These are phyloP conservation scores for Lagerstroemia fauriei DNA, from an alignment of 441 rosid genomes.

Conservation along the genomic window DNA sequence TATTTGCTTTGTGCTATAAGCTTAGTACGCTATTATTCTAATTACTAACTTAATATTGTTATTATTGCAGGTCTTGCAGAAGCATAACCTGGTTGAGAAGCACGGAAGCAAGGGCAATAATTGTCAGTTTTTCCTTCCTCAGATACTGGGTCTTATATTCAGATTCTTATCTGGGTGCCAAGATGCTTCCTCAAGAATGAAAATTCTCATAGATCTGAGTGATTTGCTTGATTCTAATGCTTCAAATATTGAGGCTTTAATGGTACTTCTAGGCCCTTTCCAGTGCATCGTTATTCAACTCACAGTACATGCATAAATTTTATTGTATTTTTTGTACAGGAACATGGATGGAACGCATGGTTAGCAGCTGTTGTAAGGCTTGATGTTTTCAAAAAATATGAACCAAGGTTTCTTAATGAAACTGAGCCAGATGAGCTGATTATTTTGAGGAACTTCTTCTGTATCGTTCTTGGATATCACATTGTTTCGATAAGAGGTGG, in stretches of 20 bases:
- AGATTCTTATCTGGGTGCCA: conserved; percentile 69
- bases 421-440: conserved; percentile 60
- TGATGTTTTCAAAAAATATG: conserved; percentile 64
- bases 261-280: conserved; percentile 56
- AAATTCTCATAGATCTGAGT: conserved; percentile 72
- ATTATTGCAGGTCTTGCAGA: conserved; percentile 76
- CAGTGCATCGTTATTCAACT: not conserved
- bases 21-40: not conserved
- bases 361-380: conserved; percentile 69
- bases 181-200: conserved; percentile 65
- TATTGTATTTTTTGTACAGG: conserved; percentile 43
- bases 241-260: conserved; percentile 84
- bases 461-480: conserved; percentile 86
- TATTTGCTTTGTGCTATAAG: conserved; percentile 14
- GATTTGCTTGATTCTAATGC: conserved; percentile 92
- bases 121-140: conserved; percentile 87
- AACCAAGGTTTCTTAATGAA: conserved; percentile 47
- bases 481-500: conserved; percentile 88
- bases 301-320: no score
- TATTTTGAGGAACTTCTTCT: conserved; percentile 70
- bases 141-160: conserved; percentile 73
- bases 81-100: conserved; percentile 66
- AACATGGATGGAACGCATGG: conserved; percentile 96
- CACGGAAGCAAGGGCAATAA: conserved; percentile 61
- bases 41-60: conserved; percentile 9